Percentiles rank a stretch among this genome's conserved stretches.
phyloP scores from a whole-genome alignment of 306 rosid genomes.

The Spatholobus suberectus region DNA sequence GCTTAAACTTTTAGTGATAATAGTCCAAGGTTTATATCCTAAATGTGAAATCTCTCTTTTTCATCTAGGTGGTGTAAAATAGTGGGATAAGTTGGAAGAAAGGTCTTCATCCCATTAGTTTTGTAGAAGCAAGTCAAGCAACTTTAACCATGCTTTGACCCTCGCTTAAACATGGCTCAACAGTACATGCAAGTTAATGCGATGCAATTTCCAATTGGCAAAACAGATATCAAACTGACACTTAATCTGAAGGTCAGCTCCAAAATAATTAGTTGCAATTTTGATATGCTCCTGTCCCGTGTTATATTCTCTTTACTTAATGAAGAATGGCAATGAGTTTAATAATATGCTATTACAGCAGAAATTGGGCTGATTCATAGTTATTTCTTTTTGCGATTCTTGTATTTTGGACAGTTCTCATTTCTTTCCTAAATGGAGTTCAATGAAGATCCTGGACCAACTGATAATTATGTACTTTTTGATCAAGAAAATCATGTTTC shows the following conservation, averaged over 20 bases:
- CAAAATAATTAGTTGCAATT: neutral
- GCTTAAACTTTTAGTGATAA: slow-evolving; percentile 22
- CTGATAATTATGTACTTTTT: slow-evolving; percentile 71
- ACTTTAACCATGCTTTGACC: slow-evolving; percentile 14
- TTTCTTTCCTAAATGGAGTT: slow-evolving; percentile 58
- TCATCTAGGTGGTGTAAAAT: slow-evolving; percentile 32
- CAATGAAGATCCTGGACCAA: slow-evolving; percentile 78
- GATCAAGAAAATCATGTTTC: slow-evolving; percentile 95
- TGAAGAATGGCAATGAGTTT: slow-evolving; percentile 1
- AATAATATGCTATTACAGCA: slow-evolving; percentile 12
- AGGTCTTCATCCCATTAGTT: neutral
- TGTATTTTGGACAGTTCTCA: slow-evolving; percentile 40
- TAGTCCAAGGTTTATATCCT: slow-evolving; percentile 16
- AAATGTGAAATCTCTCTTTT: slow-evolving; percentile 7
- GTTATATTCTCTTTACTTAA: slow-evolving; percentile 8
- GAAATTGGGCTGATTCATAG: slow-evolving; percentile 6
- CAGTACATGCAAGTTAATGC: slow-evolving; percentile 15
- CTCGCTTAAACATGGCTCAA: slow-evolving; percentile 32
- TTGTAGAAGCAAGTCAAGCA: slow-evolving; percentile 32
- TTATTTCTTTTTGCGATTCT: neutral
- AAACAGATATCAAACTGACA: slow-evolving; percentile 14
- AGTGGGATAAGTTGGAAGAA: slow-evolving; percentile 32
- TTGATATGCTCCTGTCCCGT: slow-evolving; percentile 19
- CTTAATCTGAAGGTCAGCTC: slow-evolving; percentile 38
- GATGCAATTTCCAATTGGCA: slow-evolving; percentile 1